Evolutionary conservation across 768 basidiomycete species (phyloP).

Genomic region (Lactarius psammicola): DNA sequence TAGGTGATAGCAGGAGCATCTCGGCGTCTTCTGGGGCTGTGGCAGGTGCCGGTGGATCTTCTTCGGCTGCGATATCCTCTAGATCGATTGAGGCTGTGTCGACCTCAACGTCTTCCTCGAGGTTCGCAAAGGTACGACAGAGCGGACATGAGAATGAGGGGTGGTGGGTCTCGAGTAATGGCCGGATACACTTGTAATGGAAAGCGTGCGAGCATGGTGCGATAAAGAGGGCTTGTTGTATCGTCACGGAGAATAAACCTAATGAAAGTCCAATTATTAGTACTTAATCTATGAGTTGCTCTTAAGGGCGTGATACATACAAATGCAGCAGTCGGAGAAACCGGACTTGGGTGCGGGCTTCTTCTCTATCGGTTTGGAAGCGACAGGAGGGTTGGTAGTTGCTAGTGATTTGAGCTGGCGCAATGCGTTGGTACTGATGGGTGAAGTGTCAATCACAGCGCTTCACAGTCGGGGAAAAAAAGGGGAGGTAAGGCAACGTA

Average conservation of each 20-base stretch:
- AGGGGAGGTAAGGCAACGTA: slow-evolving; percentile 36
- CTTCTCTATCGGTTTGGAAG: slow-evolving; percentile 29
- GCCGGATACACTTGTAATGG: slow-evolving; percentile 96
- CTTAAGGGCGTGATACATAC: slow-evolving; percentile 45
- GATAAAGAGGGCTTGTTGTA: slow-evolving; percentile 95
- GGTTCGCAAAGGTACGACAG: slow-evolving; percentile 90
- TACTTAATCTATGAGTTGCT: neutral
- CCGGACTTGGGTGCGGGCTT: slow-evolving; percentile 35
- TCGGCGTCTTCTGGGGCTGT: slow-evolving; percentile 17
- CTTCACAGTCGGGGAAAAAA: slow-evolving; percentile 19
- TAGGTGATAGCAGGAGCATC: slow-evolving; percentile 20
- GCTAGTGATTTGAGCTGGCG: slow-evolving; percentile 79
- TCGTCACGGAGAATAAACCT: slow-evolving; percentile 83
- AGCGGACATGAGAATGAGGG: slow-evolving; percentile 94
- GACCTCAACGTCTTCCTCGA: slow-evolving; percentile 92
- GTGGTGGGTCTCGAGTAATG: slow-evolving; percentile 83
- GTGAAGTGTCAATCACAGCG: neutral
- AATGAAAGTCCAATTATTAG: slow-evolving; percentile 1
- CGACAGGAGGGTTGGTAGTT: slow-evolving; percentile 33
- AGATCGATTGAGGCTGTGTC: slow-evolving; percentile 36
- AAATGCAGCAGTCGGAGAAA: slow-evolving; percentile 91
- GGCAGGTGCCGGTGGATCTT: neutral
- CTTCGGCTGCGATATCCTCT: slow-evolving; percentile 7
- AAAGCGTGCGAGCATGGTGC: slow-evolving; percentile 96
- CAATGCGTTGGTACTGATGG: slow-evolving; percentile 62